phyloP scores from a whole-genome alignment of 1,284 basidiomycete species.

The Rhodotorula sp. region DNA sequence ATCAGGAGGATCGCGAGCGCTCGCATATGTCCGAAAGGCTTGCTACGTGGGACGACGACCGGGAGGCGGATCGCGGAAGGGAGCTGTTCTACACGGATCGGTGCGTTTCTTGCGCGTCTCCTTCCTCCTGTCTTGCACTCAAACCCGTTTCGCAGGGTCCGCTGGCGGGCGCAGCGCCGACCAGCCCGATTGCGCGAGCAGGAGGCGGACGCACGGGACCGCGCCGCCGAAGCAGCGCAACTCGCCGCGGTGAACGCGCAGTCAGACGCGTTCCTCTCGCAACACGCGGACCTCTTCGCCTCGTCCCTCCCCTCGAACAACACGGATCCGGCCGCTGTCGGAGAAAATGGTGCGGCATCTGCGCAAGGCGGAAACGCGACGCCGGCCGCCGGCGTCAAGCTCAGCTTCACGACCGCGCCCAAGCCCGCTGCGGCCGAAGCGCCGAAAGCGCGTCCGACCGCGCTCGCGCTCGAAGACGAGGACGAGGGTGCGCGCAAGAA shows the following conservation, averaged over 20 bases:
- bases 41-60: slow-evolving; percentile 39
- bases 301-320: slow-evolving; percentile 24
- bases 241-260: slow-evolving; percentile 45
- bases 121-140: background rate
- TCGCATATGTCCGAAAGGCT: slow-evolving; percentile 35
- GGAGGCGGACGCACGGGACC: slow-evolving; percentile 47
- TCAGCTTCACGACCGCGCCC: slow-evolving; percentile 30
- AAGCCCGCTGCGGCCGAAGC: slow-evolving; percentile 28
- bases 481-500: slow-evolving; percentile 48
- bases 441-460: slow-evolving; percentile 30
- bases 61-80: slow-evolving; percentile 35
- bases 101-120: slow-evolving; percentile 3
- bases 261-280: slow-evolving; percentile 47
- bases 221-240: slow-evolving; percentile 45
- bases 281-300: slow-evolving; percentile 46
- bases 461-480: slow-evolving; percentile 44
- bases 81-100: slow-evolving; percentile 40
- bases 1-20: slow-evolving; percentile 39
- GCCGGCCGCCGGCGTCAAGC: slow-evolving; percentile 20
- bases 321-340: background rate
- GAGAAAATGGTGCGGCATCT: slow-evolving; percentile 2
- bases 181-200: slow-evolving; percentile 45
- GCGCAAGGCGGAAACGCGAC: background rate
- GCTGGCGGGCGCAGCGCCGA: slow-evolving; percentile 46
- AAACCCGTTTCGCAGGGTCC: slow-evolving; percentile 17